A percentile compares a stretch with the other conserved stretches of the same genome.
These are phyloP conservation scores for Penicillium hordei DNA, from an alignment of 2,329 filamentous ascomycete species.

Conservation along the genomic window DNA sequence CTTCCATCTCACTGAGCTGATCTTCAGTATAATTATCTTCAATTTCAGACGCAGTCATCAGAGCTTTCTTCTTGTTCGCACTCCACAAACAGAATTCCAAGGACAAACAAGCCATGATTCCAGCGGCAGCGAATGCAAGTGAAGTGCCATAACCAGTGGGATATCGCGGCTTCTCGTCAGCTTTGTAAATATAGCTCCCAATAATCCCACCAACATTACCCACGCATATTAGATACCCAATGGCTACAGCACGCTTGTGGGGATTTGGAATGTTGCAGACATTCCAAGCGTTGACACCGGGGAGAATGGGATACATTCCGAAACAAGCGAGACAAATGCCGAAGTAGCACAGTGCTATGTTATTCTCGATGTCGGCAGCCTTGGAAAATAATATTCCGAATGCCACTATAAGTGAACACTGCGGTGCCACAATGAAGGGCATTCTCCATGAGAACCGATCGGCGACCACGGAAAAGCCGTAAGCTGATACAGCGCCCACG, in stretches of 20 bases:
- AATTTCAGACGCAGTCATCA: constrained; percentile 3
- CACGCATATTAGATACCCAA: constrained; percentile 44
- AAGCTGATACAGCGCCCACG: constrained; percentile 31
- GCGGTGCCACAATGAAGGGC: constrained; percentile 41
- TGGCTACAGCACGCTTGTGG: constrained; percentile 44
- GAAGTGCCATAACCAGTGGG: constrained; percentile 37
- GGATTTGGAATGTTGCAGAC: constrained; percentile 42
- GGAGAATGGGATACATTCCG: constrained; percentile 47
- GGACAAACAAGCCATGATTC: constrained; percentile 18
- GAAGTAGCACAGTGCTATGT: constrained; percentile 47
- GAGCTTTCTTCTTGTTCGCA: constrained; percentile 2
- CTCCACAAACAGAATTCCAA: constrained; percentile 10
- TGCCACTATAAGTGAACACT: constrained; percentile 36
- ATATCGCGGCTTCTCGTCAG: constrained; percentile 34
- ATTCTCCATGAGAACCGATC: constrained; percentile 43
- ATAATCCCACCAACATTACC: constrained; percentile 43
- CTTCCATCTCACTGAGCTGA: constrained; percentile 8
- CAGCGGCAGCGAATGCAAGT: constrained; percentile 29
- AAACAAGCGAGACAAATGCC: constrained; percentile 47
- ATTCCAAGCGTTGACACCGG: constrained; percentile 46
- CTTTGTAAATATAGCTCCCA: constrained; percentile 37
- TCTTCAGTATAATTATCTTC: constrained; percentile 2
- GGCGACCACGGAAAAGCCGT: constrained; percentile 36
- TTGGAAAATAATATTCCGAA: constrained; percentile 42
- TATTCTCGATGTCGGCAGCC: constrained; percentile 39